These are phyloP conservation scores for Coccomyxa sp. DNA, from an alignment of 139 green algal genomes.

Conservation along the genomic window DNA sequence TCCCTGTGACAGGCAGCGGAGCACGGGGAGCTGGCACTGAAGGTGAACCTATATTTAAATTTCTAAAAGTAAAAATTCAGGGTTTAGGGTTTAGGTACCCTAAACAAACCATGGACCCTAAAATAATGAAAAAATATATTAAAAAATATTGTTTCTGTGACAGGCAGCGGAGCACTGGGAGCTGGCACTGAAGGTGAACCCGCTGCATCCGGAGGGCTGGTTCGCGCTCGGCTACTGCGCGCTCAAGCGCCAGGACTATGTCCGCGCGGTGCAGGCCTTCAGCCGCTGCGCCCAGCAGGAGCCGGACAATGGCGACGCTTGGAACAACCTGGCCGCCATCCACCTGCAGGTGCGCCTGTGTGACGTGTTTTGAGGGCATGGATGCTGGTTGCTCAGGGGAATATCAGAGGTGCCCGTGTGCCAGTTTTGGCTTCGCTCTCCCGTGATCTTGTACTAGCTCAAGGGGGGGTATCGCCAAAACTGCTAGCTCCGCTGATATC, in stretches of 20 bases:
- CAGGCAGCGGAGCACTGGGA: constrained; percentile 63
- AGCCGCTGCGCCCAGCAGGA: constrained; percentile 75
- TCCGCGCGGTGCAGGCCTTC: constrained; percentile 55
- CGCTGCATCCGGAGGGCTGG: constrained; percentile 82
- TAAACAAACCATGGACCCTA: too few species aligned
- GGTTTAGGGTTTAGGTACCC: too few species aligned
- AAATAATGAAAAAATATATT: too few species aligned
- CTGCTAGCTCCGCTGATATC: too few species aligned
- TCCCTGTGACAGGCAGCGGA: too few species aligned
- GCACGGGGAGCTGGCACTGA: too few species aligned
- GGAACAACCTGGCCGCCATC: constrained; percentile 93
- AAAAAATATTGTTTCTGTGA: neutral
- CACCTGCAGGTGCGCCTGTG: constrained; percentile 50
- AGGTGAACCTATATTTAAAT: too few species aligned
- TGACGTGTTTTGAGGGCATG: neutral
- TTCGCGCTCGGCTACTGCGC: constrained; percentile 79
- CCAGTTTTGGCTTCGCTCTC: too few species aligned
- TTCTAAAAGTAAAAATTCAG: too few species aligned
- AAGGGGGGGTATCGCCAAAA: too few species aligned
- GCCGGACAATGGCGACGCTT: constrained; percentile 83
- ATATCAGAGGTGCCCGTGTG: constrained; percentile 16
- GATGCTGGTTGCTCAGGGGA: constrained; percentile 23
- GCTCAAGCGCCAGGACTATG: constrained; percentile 1
- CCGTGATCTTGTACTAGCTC: neutral
- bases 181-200: constrained; percentile 76